phyloP scores from a whole-genome alignment of 768 basidiomycete species.

The Suillus bovinus region DNA sequence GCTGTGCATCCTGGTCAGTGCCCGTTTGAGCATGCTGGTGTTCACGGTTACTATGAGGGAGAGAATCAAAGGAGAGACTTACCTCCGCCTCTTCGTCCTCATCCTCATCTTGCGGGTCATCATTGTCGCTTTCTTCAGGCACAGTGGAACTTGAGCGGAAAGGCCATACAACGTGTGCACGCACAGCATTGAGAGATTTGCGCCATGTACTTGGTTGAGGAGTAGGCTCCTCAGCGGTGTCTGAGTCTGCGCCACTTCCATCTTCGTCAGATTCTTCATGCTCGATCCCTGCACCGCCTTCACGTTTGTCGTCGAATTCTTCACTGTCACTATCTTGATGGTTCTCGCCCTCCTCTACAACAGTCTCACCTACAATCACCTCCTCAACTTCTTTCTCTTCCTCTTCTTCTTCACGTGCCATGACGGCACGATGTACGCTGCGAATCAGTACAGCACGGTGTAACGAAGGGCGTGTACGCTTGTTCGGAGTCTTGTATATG shows the following conservation, averaged over 20 bases:
- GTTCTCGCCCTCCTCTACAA: slow-evolving; percentile 35
- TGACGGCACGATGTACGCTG: slow-evolving; percentile 62
- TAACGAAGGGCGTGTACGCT: slow-evolving; percentile 45
- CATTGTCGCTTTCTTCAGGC: slow-evolving; percentile 19
- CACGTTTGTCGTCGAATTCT: slow-evolving; percentile 11
- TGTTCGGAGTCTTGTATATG: slow-evolving; percentile 24
- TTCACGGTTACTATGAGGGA: neutral
- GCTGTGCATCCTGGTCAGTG: slow-evolving; percentile 1
- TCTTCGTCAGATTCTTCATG: slow-evolving; percentile 15
- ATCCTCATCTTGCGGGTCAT: slow-evolving; percentile 24
- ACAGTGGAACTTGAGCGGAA: slow-evolving; percentile 29
- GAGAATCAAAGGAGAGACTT: neutral
- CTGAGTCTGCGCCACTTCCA: slow-evolving; percentile 13
- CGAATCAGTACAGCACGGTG: slow-evolving; percentile 72
- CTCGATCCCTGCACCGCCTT: slow-evolving; percentile 11
- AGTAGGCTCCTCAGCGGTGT: slow-evolving; percentile 10
- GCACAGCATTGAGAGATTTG: slow-evolving; percentile 35
- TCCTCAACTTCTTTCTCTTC: slow-evolving; percentile 52
- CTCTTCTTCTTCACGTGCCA: slow-evolving; percentile 50
- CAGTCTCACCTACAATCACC: slow-evolving; percentile 50
- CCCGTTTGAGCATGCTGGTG: neutral
- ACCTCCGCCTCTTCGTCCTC: slow-evolving; percentile 23
- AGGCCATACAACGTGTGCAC: slow-evolving; percentile 27
- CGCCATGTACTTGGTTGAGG: slow-evolving; percentile 28
- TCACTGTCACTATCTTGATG: slow-evolving; percentile 30